Percentiles rank a stretch among this genome's conserved stretches.
Evolutionary conservation across 2,329 filamentous ascomycete genomes (phyloP).

Genomic region (Exophiala lecanii-corni): DNA sequence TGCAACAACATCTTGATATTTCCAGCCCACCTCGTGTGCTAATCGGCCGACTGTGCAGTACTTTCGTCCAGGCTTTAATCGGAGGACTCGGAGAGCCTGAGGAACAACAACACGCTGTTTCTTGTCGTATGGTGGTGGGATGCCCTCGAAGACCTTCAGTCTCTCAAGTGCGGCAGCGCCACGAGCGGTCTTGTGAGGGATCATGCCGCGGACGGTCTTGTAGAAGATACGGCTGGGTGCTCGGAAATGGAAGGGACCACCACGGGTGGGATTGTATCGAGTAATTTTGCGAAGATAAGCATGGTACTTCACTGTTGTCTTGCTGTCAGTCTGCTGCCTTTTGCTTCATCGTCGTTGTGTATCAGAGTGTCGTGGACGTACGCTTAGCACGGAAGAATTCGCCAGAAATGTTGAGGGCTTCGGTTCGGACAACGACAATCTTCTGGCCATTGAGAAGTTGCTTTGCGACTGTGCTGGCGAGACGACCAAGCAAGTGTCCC

Average conservation of each 20-base stretch:
- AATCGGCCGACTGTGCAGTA: conserved; percentile 99
- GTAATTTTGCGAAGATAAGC: conserved; percentile 99
- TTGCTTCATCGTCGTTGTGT: conserved; percentile 1
- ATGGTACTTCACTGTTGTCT: conserved; percentile 92
- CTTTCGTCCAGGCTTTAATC: conserved; percentile 98
- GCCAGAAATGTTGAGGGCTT: conserved; percentile 99
- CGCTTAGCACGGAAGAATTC: conserved; percentile 99
- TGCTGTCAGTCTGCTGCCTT: conserved; percentile 18
- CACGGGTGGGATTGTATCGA: conserved; percentile 98
- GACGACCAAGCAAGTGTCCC: conserved; percentile 98
- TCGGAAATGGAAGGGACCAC: conserved; percentile 99
- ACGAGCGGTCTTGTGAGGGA: conserved; percentile 99
- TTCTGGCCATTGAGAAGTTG: conserved; percentile 58
- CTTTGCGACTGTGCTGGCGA: conserved; percentile 47
- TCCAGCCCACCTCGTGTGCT: conserved; percentile 99
- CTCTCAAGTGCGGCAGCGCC: conserved; percentile 94
- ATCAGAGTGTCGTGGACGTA: conserved; percentile 47
- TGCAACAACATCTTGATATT: conserved; percentile 99
- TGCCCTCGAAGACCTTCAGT: conserved; percentile 99
- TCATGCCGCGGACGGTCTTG: conserved; percentile 99
- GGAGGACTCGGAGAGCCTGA: conserved; percentile 92
- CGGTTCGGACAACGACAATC: conserved; percentile 97
- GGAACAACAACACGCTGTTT: conserved; percentile 99
- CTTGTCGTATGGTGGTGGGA: conserved; percentile 98
- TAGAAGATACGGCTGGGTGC: conserved; percentile 99